Base-by-base conservation (phyloP, 2,329 filamentous ascomycete genomes). In the Microdochium bolleyi region DNA sequence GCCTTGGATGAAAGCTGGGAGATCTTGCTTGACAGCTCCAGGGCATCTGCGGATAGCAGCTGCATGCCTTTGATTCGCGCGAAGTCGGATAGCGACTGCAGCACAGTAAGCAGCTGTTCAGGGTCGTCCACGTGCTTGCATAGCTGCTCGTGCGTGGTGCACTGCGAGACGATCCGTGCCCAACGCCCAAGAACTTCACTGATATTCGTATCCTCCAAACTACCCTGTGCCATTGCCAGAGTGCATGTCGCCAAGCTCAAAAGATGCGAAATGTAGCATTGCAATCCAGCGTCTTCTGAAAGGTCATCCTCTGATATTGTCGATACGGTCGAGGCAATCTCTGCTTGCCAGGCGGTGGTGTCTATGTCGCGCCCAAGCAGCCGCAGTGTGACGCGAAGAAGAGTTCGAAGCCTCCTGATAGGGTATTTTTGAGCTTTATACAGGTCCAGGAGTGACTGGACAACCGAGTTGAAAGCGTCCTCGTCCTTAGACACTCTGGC, bases 401-500 rank as follows among this genome's bases (percentile, higher is more conserved):
- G 62, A 1, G 78, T 74, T 14, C 80, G 72, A 2, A 83, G 64
- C 21, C 79, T 70, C 32, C 80, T 72, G 34, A 84, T 63, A 0
- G 80, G 80, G 55, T 78, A 77, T 22, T 67, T 70, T 0, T 79
- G 74, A 1, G 67, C 60, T 2, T 76, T 70, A 55, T 80, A 82
- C 1, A 77, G 70, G 7, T 74, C 67, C 3, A 83, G 63, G 10
- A 83, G 63, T 1, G 72, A 67, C 34, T 73, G 70, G 11, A 80
- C 67, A 13, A 69, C 71, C 50, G 79, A 73, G 4, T 74, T 68
- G 16, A 78, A 64, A 9, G 69, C 69, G 24, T 73, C 62, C 3
- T 66, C 68, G 25, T 66, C 61, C 24, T 59, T 55, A 11, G 41
- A 46, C 4, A 62, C 64, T 7, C 64, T 66, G 2, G 63, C 60